These are phyloP conservation scores for Salmacisia buchloeana DNA, from an alignment of 1,284 basidiomycete species.

Conservation along the genomic window DNA sequence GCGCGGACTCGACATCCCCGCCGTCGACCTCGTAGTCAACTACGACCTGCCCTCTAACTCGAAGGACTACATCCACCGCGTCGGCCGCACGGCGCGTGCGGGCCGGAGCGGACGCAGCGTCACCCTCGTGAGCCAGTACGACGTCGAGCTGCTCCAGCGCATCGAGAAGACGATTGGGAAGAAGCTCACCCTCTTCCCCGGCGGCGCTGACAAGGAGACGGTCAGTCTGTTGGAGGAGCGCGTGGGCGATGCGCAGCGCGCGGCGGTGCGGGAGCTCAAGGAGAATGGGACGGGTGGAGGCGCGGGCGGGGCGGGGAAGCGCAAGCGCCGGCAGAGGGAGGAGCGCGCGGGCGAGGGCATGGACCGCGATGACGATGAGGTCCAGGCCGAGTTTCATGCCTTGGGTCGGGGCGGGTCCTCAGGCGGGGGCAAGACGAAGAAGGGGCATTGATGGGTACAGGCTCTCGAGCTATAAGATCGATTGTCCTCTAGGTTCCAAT, in stretches of 20 bases:
- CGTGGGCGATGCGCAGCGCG: conserved; percentile 78
- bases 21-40: conserved; percentile 95
- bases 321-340: conserved; percentile 25
- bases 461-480: background rate
- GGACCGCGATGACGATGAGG: conserved; percentile 45
- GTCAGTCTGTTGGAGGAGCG: conserved; percentile 81
- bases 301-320: conserved; percentile 37
- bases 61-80: conserved; percentile 98
- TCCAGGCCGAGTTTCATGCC: background rate
- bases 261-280: conserved; percentile 67
- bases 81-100: conserved; percentile 93
- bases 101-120: conserved; percentile 92
- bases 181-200: conserved; percentile 82
- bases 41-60: conserved; percentile 97
- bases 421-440: background rate
- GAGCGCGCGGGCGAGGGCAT: conserved; percentile 35
- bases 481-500: background rate
- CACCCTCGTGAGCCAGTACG: conserved; percentile 95
- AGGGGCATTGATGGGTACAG: background rate
- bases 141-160: conserved; percentile 90
- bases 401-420: background rate
- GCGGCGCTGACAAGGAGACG: conserved; percentile 74
- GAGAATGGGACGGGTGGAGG: conserved; percentile 36
- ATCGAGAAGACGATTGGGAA: conserved; percentile 77
- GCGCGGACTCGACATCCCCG: conserved; percentile 84